Conservation (phyloP, 805 yeast genomes). For the Jamesozyma lodderae region DNA sequence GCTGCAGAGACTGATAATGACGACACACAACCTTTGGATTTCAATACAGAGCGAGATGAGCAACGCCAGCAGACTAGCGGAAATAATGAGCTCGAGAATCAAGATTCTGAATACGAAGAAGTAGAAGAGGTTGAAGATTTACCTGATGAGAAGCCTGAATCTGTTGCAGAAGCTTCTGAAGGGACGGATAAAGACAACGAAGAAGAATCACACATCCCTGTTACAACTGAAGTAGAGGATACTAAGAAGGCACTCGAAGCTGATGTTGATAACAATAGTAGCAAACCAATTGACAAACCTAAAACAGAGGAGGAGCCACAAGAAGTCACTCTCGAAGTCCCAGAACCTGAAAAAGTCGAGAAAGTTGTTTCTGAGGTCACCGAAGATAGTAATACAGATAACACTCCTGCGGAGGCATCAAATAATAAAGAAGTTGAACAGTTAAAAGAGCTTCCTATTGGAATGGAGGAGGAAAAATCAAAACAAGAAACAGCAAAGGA, state of each 20-base stretch:
- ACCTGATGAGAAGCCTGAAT: not conserved
- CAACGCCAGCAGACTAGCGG: not conserved
- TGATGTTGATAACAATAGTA: not conserved
- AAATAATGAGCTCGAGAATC: not conserved
- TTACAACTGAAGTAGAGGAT: not conserved
- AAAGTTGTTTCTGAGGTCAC: no score
- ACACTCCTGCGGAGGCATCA: not conserved
- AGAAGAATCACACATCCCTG: no score
- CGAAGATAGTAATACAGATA: no score
- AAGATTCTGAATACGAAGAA: constrained; percentile 1
- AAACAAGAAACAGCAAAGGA: no score
- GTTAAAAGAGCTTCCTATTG: no score
- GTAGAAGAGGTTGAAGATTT: not conserved
- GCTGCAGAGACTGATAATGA: not conserved
- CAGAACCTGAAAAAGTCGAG: not conserved
- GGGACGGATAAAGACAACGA: not conserved
- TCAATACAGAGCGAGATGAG: not conserved
- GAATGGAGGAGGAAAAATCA: no score
- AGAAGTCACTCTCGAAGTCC: not conserved
- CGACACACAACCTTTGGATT: constrained; percentile 1
- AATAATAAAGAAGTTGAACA: no score
- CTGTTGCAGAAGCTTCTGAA: not conserved
- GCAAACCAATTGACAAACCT: not conserved
- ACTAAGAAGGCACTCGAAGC: not conserved
- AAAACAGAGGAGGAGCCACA: not conserved